Base-by-base conservation (phyloP, 1,284 basidiomycete genomes). In the Caloboletus firmus region DNA sequence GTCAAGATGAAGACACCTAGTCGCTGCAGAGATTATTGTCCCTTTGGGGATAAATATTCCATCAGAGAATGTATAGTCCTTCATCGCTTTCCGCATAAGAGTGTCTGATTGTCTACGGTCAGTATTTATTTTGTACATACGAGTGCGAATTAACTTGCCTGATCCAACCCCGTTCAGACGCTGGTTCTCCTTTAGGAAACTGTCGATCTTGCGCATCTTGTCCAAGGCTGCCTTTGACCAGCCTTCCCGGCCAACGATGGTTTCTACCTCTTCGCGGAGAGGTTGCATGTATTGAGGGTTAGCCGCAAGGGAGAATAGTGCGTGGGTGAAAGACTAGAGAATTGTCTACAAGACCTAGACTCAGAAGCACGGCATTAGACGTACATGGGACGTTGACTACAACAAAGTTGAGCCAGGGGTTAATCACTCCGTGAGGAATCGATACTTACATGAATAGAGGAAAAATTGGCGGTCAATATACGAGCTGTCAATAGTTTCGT, bases 131-230 rank as follows among this genome's bases (percentile, higher is more conserved):
- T n/a, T n/a, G n/a, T n/a, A n/a, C n/a, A n/a, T n/a, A n/a, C n/a
- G n/a, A n/a, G n/a, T n/a, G n/a, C n/a, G n/a, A n/a, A n/a, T n/a
- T n/a, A n/a, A n/a, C n/a, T n/a, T n/a, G n/a, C n/a, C 4, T 36
- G 28, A 35, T 5, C 13, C 10, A 17, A 18, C 1, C 1, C 1
- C 3, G 22, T 22, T 15, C 37, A 71, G 10, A 46, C 45, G 45
- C 51, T 73, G 70, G 1, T 69, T 66, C 58, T 81, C 80, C 37
- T 67, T 71, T 13, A 81, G 30, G 60, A 81, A 78, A 56, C 79
- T 80, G 58, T 81, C 79, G 2, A 79, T 46, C 54, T 72, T 77
- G 31, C 60, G 59, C 75, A 80, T 75, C 49, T 71, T 73, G 37
- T 58, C 65, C 31, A 80, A 45, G 0, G 73, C 68, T 1, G 46